Evolutionary conservation across 352 stramenopile genomes (phyloP), one percentile per base, ranked within the genome.

Genomic region (Phytophthora pistaciae): DNA sequence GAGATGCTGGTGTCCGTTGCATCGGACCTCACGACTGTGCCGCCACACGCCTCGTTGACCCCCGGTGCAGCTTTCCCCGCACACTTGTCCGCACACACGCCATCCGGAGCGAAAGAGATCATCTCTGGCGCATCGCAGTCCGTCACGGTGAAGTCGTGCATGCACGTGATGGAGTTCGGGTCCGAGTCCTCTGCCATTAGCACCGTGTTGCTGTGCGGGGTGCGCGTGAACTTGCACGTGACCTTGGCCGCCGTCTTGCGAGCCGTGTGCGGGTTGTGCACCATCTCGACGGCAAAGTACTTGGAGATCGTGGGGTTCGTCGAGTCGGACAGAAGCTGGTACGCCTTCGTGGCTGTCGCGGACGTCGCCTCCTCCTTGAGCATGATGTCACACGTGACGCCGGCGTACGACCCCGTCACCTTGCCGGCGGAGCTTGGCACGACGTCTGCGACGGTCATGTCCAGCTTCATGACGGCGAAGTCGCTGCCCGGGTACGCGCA

Each of bases 111-210:
- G 2, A 64, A 66, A 33, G 85, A 68, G 31, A 82, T 78, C 33
- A 64, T 5, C 18, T 60, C 61, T 1, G 82, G 83, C 0, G 27
- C 49, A 5, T 83, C 75, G 70, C 84, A 92, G 61, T 89, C 83
- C 13, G 68, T 75, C 56, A 91, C 66, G 10, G 52, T 60, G 55
- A 92, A 85, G 3, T 67, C 46, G 18, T 73, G 60, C 44, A 38
- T 9, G 56, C 81, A 90, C 23, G 66, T 71, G 27, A 87, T 71
- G 13, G 60, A 27, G 11, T 73, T 38, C 11, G 38, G 36, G 11
- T 50, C 56, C 27, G 48, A 33, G 8, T 27, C 40, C 18, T 27
- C 40, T 10, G 44, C 40, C 14, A 64, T 25, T 42, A 56, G 10
- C 6, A 55, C 10, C 18, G 13, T 7, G 20, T 55, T 64, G 25